Percentiles rank a stretch among this genome's conserved stretches.
phyloP scores from a whole-genome alignment of 176 grass and related monocot genomes.

The Guadua angustifolia region DNA sequence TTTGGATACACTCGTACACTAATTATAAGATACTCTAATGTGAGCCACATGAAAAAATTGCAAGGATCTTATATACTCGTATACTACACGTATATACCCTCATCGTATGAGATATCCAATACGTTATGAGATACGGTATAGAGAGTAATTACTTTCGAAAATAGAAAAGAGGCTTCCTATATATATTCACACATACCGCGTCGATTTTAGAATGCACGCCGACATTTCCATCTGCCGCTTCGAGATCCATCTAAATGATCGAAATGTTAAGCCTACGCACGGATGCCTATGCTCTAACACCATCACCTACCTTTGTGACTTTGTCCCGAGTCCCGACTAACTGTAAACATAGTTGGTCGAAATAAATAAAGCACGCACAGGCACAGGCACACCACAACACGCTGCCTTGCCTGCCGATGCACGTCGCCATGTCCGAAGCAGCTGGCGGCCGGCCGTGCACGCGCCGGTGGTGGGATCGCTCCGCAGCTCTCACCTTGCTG shows the following conservation, averaged over 20 bases:
- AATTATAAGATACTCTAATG: too few species aligned
- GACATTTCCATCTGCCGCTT: too few species aligned
- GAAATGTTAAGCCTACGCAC: not conserved
- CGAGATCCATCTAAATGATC: not conserved
- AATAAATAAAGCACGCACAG: not conserved
- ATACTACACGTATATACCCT: too few species aligned
- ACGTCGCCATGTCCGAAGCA: conserved; percentile 32
- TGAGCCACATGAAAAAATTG: too few species aligned
- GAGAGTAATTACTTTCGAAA: too few species aligned
- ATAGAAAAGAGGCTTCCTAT: too few species aligned
- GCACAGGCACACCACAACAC: not conserved
- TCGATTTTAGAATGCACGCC: too few species aligned
- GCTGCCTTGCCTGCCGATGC: not conserved
- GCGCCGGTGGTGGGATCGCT: not conserved
- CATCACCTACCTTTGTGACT: not conserved
- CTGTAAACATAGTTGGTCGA: not conserved
- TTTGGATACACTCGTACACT: too few species aligned
- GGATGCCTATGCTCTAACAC: not conserved
- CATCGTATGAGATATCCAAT: too few species aligned
- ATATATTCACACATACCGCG: too few species aligned
- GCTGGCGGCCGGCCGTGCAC: not conserved
- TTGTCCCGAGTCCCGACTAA: not conserved
- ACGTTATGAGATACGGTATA: too few species aligned
- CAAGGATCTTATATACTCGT: too few species aligned
- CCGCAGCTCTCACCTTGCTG: conserved; percentile 6